Evolutionary conservation across 331 rosid species (phyloP).

Genomic region (Cydonia oblonga): DNA sequence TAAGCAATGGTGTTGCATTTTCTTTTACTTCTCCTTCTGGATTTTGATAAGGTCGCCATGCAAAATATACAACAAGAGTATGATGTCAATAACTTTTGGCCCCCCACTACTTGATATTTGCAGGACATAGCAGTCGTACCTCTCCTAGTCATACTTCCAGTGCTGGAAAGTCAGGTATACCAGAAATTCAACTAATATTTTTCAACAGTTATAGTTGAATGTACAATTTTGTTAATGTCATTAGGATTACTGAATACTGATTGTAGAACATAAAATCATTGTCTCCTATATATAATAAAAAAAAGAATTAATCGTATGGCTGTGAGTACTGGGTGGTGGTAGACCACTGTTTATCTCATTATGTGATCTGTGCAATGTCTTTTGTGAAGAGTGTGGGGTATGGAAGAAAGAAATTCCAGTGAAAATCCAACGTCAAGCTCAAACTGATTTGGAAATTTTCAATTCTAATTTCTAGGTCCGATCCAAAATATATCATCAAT

Average conservation of each 20-base stretch:
- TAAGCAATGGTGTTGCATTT: neutral
- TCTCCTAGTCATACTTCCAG: slow-evolving; percentile 91
- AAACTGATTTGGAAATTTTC: neutral
- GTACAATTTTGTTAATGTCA: neutral
- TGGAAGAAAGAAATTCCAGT: neutral
- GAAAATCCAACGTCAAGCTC: neutral
- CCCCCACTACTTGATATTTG: slow-evolving; percentile 33
- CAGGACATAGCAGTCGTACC: slow-evolving; percentile 99
- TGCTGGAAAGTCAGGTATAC: slow-evolving; percentile 92
- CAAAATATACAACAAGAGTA: neutral
- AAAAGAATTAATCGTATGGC: neutral
- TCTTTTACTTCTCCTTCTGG: neutral
- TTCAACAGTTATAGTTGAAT: no score
- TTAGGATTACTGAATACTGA: neutral
- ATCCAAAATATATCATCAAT: neutral
- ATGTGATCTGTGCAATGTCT: neutral
- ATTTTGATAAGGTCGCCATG: slow-evolving; percentile 12
- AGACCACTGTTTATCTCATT: neutral
- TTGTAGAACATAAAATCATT: neutral
- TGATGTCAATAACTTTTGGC: slow-evolving; percentile 19
- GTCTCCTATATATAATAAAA: neutral
- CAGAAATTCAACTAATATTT: neutral
- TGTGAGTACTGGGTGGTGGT: neutral
- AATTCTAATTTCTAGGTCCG: neutral
- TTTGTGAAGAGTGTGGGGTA: neutral